Conservation (phyloP, 768 basidiomycete genomes). For the Lactarius psammicola region DNA sequence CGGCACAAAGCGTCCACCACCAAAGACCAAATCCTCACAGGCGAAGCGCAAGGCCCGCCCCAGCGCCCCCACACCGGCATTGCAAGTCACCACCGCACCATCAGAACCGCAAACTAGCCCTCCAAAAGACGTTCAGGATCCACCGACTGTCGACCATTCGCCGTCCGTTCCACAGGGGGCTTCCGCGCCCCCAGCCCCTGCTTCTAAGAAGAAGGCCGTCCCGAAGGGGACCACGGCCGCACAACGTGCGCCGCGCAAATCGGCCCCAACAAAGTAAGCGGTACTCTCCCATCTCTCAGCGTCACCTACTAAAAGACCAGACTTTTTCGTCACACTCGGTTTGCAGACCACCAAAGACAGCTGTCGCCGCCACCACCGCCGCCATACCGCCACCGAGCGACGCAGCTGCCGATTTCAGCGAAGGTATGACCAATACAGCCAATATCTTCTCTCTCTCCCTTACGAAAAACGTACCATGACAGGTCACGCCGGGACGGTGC, state of each 20-base stretch:
- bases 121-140: slow-evolving; percentile 14
- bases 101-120: slow-evolving; percentile 5
- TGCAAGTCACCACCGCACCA: not conserved
- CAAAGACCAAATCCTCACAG: slow-evolving; percentile 21
- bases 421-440: slow-evolving; percentile 8
- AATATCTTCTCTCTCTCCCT: not conserved
- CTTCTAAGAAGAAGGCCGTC: slow-evolving; percentile 32
- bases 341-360: not conserved
- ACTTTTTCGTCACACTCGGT: not conserved
- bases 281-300: not conserved
- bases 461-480: not conserved
- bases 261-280: slow-evolving; percentile 33
- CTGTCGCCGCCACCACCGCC: not conserved
- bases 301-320: not conserved
- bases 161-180: slow-evolving; percentile 18
- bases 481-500: slow-evolving; percentile 30
- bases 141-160: slow-evolving; percentile 2
- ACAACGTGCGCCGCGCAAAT: slow-evolving; percentile 36
- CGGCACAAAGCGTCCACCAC: slow-evolving; percentile 37
- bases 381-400: slow-evolving; percentile 6
- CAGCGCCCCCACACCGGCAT: slow-evolving; percentile 1
- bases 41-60: slow-evolving; percentile 26
- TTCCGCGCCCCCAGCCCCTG: slow-evolving; percentile 16
- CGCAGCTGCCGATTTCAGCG: slow-evolving; percentile 15
- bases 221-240: slow-evolving; percentile 31